Evolutionary conservation across 2,329 filamentous ascomycete species (phyloP).

Genomic region (Xylaria sp.): DNA sequence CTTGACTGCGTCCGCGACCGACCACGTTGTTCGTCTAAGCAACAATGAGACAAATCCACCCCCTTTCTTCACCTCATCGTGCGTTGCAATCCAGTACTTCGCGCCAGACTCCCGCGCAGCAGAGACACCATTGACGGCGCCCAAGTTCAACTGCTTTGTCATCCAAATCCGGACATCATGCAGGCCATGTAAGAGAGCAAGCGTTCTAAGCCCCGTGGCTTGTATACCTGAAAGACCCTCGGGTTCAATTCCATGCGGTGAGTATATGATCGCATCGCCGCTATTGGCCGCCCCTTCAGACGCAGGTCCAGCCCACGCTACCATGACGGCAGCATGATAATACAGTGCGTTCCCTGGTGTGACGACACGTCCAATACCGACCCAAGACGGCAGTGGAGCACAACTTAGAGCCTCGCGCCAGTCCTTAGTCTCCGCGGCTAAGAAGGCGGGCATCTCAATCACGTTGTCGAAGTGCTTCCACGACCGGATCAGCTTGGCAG

Average conservation of each 20-base stretch:
- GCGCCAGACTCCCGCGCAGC: conserved; percentile 28
- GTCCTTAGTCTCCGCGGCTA: conserved; percentile 36
- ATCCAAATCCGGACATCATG: conserved; percentile 66
- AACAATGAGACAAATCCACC: conserved; percentile 66
- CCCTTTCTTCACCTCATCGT: conserved; percentile 71
- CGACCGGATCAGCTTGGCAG: conserved; percentile 63
- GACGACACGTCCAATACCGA: conserved; percentile 68
- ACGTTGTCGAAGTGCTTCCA: conserved; percentile 71
- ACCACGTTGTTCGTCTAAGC: conserved; percentile 57
- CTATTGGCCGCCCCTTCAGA: conserved; percentile 36
- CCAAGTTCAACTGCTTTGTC: conserved; percentile 69
- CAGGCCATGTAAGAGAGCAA: conserved; percentile 72
- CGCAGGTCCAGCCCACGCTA: conserved; percentile 57
- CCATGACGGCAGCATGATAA: conserved; percentile 70
- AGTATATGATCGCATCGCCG: conserved; percentile 64
- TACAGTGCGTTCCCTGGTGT: conserved; percentile 65
- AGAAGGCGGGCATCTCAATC: conserved; percentile 59
- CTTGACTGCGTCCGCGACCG: conserved; percentile 55
- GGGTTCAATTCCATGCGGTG: conserved; percentile 68
- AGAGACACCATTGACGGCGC: conserved; percentile 63
- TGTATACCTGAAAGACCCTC: conserved; percentile 57
- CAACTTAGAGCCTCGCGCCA: conserved; percentile 45
- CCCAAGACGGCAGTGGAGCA: conserved; percentile 63
- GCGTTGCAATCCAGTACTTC: conserved; percentile 71
- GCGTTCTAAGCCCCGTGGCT: conserved; percentile 57